Conservation (phyloP, 352 stramenopile species). For the Globisporangium polare region DNA sequence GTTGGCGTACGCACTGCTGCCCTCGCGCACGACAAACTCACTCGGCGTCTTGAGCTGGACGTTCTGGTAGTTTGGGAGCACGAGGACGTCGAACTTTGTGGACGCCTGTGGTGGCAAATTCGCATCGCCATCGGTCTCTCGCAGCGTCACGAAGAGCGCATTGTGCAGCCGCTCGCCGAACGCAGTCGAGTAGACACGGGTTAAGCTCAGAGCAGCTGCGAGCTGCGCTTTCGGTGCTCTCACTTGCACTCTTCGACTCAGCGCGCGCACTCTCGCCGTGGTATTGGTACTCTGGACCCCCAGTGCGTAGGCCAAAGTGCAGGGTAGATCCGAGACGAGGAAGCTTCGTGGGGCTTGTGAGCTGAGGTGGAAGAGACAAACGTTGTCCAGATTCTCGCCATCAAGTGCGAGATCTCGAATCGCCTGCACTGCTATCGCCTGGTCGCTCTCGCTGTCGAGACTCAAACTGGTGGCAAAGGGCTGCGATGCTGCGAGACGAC, state of each 20-base stretch:
- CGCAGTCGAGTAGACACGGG: conserved; percentile 13
- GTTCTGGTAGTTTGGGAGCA: conserved; percentile 10
- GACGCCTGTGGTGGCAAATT: not conserved
- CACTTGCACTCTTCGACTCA: conserved; percentile 5
- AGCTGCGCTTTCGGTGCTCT: not conserved
- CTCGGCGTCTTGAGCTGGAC: not conserved
- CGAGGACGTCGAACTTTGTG: conserved; percentile 6
- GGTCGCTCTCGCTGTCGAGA: conserved; percentile 4
- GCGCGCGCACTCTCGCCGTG: not conserved
- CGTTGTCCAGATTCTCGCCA: conserved; percentile 11
- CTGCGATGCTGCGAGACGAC: not conserved
- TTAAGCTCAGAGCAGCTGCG: not conserved
- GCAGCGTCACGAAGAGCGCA: not conserved
- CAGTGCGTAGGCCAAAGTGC: conserved; percentile 7
- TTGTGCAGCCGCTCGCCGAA: conserved; percentile 6
- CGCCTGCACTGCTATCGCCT: conserved; percentile 12
- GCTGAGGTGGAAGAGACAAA: conserved; percentile 16
- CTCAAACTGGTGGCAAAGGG: not conserved
- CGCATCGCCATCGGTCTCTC: not conserved
- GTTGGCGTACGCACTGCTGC: not conserved
- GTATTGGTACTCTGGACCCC: not conserved
- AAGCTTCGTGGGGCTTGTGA: not conserved
- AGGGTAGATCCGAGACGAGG: conserved; percentile 11
- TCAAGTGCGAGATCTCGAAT: conserved; percentile 10
- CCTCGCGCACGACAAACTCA: conserved; percentile 9